Percentiles rank a stretch among this genome's conserved stretches.
Conservation (phyloP, 805 yeast species). For the Schizosaccharomyces japonicus region DNA sequence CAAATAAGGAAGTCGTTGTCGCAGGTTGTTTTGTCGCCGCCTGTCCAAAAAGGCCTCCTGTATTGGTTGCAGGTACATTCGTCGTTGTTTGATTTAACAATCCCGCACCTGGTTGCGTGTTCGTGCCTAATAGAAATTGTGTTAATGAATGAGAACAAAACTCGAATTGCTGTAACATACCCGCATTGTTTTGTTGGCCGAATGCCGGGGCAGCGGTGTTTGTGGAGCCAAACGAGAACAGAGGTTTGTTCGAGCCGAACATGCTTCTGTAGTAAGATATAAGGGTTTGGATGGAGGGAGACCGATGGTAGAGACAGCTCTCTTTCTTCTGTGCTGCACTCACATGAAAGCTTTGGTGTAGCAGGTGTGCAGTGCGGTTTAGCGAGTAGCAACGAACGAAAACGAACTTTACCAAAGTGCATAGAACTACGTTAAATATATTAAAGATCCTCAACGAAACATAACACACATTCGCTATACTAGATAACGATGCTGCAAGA, state of each 20-base stretch:
- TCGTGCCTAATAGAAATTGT: background rate
- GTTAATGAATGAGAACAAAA: background rate
- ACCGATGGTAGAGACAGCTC: too few relatives aligned
- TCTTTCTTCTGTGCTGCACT: too few relatives aligned
- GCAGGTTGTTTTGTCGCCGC: constrained; percentile 4
- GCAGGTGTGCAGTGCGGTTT: background rate
- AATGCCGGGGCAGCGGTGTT: background rate
- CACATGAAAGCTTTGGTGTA: too few relatives aligned
- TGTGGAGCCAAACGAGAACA: background rate
- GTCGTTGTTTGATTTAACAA: background rate
- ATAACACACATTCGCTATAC: too few relatives aligned
- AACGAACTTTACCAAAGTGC: background rate
- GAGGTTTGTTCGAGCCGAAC: background rate
- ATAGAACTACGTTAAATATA: too few relatives aligned
- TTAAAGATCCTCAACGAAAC: too few relatives aligned
- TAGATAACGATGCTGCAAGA: too few relatives aligned
- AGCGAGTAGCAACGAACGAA: background rate
- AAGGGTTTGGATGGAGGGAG: background rate
- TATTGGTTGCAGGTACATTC: background rate
- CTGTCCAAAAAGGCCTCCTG: background rate
- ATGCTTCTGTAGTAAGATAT: too few relatives aligned
- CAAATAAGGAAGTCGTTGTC: constrained; percentile 11
- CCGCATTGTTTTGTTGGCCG: background rate
- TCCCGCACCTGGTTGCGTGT: background rate
- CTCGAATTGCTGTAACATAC: too few relatives aligned